Evolutionary conservation across 192 early-diverging fungal species (phyloP), one percentile per base, ranked within the genome.

Genomic region (Linnemannia schmuckeri): DNA sequence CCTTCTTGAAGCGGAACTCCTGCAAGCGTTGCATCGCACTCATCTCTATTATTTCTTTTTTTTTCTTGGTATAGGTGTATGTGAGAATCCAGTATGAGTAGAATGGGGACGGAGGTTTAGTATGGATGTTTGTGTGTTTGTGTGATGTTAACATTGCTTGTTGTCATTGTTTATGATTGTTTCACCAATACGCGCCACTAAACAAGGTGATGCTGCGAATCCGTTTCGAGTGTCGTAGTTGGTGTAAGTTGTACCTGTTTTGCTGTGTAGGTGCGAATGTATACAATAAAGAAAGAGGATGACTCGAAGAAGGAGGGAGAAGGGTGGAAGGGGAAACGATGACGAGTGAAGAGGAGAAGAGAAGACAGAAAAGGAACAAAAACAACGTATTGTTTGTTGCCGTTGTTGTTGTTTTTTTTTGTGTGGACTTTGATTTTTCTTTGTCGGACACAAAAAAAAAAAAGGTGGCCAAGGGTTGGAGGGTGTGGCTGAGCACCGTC

Each of bases 1-100:
- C 49, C 72, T 83, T 87, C 42, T 87, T 87, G 42, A 74, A 87
- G 7, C 85, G 85, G 35, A 80, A 87, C 49, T 87, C 79, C 35
- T 87, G 79, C 15, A 87, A 63, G 17, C 85, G 75, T 30, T 81
- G 70, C 30, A 81, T 30, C 9, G 85, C 85, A 78, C 75, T 80
- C 79, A 87, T 81, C 47, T 41, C 49, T 52, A 52, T 52, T 52
- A 17, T 52, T 18, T 18, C 44, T 46, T 46, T 46, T 46, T 46
- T 46, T 57, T n/a, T 37, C 20, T 5, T 54, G 1, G 54, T 49
- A 44, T 42, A 12, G 13, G 7, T 41, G 49, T 61, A 54, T 30
- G 46, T 24, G 71, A 5, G 30, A 38, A 40, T 40, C 30, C 20
- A 40, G 30, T 72, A 27, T 72, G 35, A 0, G 70, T 4, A 18